Percentiles rank a stretch among this genome's conserved stretches.
These are phyloP conservation scores for Hypoxylon crocopeplum DNA, from an alignment of 495 filamentous ascomycete species.

Conservation along the genomic window DNA sequence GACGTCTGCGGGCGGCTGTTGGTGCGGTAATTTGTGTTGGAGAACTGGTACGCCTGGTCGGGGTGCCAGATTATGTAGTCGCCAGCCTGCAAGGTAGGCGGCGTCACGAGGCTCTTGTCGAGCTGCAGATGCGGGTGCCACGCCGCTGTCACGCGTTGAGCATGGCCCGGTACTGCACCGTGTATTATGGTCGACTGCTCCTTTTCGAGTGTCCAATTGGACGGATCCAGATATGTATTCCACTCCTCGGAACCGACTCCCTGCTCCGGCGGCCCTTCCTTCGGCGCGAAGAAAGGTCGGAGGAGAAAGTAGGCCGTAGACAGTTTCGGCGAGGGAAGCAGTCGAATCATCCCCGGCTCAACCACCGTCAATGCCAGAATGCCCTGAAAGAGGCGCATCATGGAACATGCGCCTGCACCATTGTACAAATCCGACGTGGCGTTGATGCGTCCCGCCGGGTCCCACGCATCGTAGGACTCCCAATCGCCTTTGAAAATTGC, in stretches of 20 bases:
- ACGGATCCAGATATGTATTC: slow-evolving; percentile 59
- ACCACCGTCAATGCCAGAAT: slow-evolving; percentile 84
- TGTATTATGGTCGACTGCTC: slow-evolving; percentile 69
- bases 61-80: slow-evolving; percentile 96
- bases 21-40: slow-evolving; percentile 50
- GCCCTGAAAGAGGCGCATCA: slow-evolving; percentile 90
- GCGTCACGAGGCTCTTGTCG: slow-evolving; percentile 74
- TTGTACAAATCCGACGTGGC: slow-evolving; percentile 85
- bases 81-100: slow-evolving; percentile 78
- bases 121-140: slow-evolving; percentile 85
- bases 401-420: slow-evolving; percentile 82
- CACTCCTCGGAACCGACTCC: slow-evolving; percentile 44
- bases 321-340: slow-evolving; percentile 80
- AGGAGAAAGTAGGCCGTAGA: slow-evolving; percentile 88
- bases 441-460: slow-evolving; percentile 73
- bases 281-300: slow-evolving; percentile 81
- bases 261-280: slow-evolving; percentile 47
- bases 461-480: slow-evolving; percentile 89
- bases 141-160: slow-evolving; percentile 77
- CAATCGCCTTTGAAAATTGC: slow-evolving; percentile 79
- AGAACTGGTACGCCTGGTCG: slow-evolving; percentile 64
- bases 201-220: slow-evolving; percentile 63
- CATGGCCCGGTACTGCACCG: slow-evolving; percentile 78
- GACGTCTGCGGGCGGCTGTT: slow-evolving; percentile 46
- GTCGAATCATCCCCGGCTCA: slow-evolving; percentile 80